Base-by-base conservation (phyloP, 257 asterid genomes). In the Solanum chmielewskii region DNA sequence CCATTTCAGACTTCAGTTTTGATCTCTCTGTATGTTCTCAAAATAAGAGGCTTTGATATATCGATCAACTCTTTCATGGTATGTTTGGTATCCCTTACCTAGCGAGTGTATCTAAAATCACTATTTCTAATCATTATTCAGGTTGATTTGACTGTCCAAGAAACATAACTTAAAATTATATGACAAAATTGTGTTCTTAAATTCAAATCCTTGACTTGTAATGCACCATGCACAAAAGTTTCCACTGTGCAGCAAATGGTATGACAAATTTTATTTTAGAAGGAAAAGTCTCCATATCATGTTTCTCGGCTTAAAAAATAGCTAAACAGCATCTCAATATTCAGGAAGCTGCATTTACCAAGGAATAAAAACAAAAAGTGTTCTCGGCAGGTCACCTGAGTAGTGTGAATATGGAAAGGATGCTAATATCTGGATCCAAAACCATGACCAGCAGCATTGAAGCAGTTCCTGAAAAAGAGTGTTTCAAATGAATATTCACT, bases 361-460 rank as follows among this genome's bases (percentile, higher is more conserved):
- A 81, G 27, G 62, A 9, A 47, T 15, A 4, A n/a, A 45, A 47
- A 49, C 45, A 4, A 81, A 56, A 81, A 52, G 7, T 35, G 59
- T n/a, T 73, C 84, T 73, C 64, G 66, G 69, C 20, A 81, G 20
- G 31, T 81, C 68, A 97, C 99, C 98, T 95, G 92, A 97, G 98
- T 71, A 96, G 89, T 88, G 92, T 91, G 56, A 96, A 89, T 82
- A 92, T 94, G 75, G 99, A 93, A 49, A 97, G 92, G 89, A 96
- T 85, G 89, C 86, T 89, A 90, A 95, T 89, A 85, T 94, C 93
- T 89, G 96, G 96, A 86, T 95, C 90, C 99, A 98, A 97, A 86
- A 96, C 97, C 93, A 95, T 90, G 92, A 94, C 92, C 86, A 97
- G 97, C 89, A 97, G 92, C 96, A 97, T 95, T 16, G 93, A 93